Conservation (phyloP, 1,284 basidiomycete species). For the Pascua guehoae region DNA sequence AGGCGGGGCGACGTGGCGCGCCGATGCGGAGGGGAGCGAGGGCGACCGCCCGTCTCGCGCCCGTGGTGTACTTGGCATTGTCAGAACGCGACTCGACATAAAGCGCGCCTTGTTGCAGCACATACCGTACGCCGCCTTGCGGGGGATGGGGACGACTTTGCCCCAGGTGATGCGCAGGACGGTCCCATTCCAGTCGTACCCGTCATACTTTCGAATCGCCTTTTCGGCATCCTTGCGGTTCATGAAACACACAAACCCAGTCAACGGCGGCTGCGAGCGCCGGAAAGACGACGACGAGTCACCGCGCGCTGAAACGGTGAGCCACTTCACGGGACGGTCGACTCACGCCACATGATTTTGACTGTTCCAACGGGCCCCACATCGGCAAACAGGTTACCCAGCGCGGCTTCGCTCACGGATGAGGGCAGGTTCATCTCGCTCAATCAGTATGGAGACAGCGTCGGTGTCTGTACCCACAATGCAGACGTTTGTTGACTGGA, state of each 20-base stretch:
- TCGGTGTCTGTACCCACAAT: conserved; percentile 56
- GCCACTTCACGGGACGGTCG: conserved; percentile 50
- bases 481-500: conserved; percentile 86
- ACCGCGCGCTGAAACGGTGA: not conserved
- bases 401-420: conserved; percentile 72
- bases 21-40: not conserved
- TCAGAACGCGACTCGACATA: too few species aligned
- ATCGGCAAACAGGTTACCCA: conserved; percentile 80
- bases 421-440: conserved; percentile 57
- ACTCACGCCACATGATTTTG: conserved; percentile 93
- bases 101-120: not conserved
- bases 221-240: conserved; percentile 81
- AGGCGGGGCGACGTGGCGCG: not conserved
- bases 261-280: conserved; percentile 67
- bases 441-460: not conserved
- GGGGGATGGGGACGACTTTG: conserved; percentile 82
- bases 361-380: conserved; percentile 55
- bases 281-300: not conserved
- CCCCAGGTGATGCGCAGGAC: conserved; percentile 88
- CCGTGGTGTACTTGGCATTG: too few species aligned
- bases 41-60: not conserved
- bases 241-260: conserved; percentile 96
- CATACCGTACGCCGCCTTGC: conserved; percentile 72
- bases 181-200: conserved; percentile 84
- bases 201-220: conserved; percentile 81